Conservation (phyloP, 148 eudicot species). For the Vaccinium corymbosum region DNA sequence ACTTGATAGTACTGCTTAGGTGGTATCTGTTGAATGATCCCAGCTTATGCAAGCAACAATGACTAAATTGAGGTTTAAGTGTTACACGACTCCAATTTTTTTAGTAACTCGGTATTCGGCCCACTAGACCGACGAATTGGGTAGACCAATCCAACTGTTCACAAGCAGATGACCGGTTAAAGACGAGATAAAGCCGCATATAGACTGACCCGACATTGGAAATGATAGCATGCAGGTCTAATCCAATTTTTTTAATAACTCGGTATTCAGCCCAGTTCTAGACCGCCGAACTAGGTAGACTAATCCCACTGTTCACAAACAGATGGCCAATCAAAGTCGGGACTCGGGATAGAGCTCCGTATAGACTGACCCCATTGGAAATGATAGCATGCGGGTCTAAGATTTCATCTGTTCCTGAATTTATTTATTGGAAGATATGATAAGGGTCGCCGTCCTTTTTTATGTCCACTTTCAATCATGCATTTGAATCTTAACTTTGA, state of each 20-base stretch:
- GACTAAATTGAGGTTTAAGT: not conserved
- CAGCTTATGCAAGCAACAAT: not conserved
- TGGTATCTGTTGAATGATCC: not conserved
- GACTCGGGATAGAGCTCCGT: not conserved
- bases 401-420: not conserved
- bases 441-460: constrained; percentile 17
- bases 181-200: not conserved
- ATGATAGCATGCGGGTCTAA: not conserved
- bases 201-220: not conserved
- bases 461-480: constrained; percentile 25
- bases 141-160: not conserved
- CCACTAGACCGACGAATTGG: not conserved
- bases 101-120: not conserved
- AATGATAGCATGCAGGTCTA: too few relatives aligned
- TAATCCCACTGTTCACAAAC: not conserved
- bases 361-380: not conserved
- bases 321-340: not conserved
- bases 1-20: not conserved
- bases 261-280: not conserved
- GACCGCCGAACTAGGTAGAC: not conserved
- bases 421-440: constrained; percentile 13
- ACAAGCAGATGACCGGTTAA: not conserved
- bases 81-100: not conserved
- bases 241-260: not conserved
- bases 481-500: constrained; percentile 23